phyloP scores from a whole-genome alignment of 371 early-diverging fungal species.

The Dinochytrium kinnereticum region DNA sequence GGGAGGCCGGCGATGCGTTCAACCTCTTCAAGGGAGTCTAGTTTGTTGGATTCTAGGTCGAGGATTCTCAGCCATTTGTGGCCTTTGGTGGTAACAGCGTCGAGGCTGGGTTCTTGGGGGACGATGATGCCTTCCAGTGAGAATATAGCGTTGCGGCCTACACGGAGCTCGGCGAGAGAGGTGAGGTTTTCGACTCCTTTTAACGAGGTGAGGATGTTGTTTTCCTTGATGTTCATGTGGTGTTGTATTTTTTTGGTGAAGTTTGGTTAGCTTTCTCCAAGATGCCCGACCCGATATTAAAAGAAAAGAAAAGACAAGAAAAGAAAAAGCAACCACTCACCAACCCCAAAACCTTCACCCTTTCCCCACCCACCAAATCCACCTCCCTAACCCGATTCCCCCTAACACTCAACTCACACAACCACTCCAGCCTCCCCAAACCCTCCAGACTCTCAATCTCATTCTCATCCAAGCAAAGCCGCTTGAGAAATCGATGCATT shows the following conservation, averaged over 20 bases:
- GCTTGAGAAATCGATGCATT: slow-evolving; percentile 47
- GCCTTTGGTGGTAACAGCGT: neutral
- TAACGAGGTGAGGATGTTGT: neutral
- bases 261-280: too few relatives aligned
- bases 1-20: slow-evolving; percentile 31
- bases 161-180: slow-evolving; percentile 47
- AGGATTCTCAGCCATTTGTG: slow-evolving; percentile 33
- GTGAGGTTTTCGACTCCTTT: slow-evolving; percentile 44
- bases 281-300: too few relatives aligned
- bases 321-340: neutral
- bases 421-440: neutral
- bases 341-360: slow-evolving; percentile 1
- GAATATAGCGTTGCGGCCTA: slow-evolving; percentile 49
- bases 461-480: slow-evolving; percentile 49
- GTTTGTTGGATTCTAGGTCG: slow-evolving; percentile 40
- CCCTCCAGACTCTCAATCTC: neutral
- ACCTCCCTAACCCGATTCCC: neutral
- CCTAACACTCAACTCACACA: neutral
- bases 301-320: neutral
- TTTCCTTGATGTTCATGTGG: too few relatives aligned
- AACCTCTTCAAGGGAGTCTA: slow-evolving; percentile 32
- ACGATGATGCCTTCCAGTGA: slow-evolving; percentile 45
- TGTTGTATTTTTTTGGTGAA: neutral
- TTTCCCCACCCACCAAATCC: neutral
- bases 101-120: slow-evolving; percentile 43